Evolutionary conservation across 2,329 filamentous ascomycete genomes (phyloP).

Genomic region (Venturia nashicola): DNA sequence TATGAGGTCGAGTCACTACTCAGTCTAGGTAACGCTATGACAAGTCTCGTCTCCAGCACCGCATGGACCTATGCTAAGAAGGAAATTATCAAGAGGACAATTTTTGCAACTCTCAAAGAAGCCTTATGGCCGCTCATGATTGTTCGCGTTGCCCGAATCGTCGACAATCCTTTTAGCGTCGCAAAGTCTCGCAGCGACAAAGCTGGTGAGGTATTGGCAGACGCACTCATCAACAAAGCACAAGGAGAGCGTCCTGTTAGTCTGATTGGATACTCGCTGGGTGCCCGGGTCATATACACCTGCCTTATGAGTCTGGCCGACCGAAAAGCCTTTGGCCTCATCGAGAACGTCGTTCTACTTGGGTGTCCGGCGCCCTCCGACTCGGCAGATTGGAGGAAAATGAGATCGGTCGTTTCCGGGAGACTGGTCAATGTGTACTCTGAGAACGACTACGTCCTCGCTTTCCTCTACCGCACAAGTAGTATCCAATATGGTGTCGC

Average conservation of each 20-base stretch:
- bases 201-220: constrained; percentile 27
- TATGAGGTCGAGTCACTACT: constrained; percentile 72
- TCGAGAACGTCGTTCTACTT: constrained; percentile 75
- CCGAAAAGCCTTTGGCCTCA: constrained; percentile 60
- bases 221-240: constrained; percentile 28
- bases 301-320: constrained; percentile 10
- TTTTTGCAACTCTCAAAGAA: constrained; percentile 34
- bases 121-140: constrained; percentile 37
- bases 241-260: constrained; percentile 29
- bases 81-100: constrained; percentile 56
- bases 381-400: constrained; percentile 58
- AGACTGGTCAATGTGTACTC: constrained; percentile 82
- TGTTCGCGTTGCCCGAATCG: constrained; percentile 30
- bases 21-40: constrained; percentile 66
- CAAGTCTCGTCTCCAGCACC: constrained; percentile 62
- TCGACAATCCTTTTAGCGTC: constrained; percentile 29
- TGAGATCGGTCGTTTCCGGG: constrained; percentile 68
- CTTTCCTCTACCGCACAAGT: constrained; percentile 74
- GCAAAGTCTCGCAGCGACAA: constrained; percentile 25
- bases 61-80: constrained; percentile 69
- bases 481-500: constrained; percentile 74
- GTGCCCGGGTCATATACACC: constrained; percentile 17
- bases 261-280: constrained; percentile 27
- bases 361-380: constrained; percentile 68
- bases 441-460: constrained; percentile 75